A percentile compares a stretch with the other conserved stretches of the same genome.
Conservation (phyloP, 169 alveolate genomes). For the Ichthyophthirius multifiliis region DNA sequence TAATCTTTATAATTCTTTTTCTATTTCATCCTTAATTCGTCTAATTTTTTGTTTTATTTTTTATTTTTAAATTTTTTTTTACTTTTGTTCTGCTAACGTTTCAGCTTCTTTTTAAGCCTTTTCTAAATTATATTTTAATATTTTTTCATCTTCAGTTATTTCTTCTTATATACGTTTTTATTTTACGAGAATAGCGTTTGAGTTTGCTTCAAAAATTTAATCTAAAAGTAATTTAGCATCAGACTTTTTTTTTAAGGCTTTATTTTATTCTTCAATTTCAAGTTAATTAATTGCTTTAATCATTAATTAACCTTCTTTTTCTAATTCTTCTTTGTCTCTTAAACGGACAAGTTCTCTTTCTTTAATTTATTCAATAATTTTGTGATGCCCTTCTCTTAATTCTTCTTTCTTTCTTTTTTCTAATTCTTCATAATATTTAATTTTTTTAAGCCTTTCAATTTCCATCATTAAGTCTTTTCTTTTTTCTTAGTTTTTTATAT, state of each 20-base stretch:
- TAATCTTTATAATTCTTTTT: slow-evolving; percentile 63
- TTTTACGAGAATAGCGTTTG: slow-evolving; percentile 46
- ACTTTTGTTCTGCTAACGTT: slow-evolving; percentile 43
- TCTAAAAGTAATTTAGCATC: slow-evolving; percentile 38
- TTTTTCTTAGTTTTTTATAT: slow-evolving; percentile 56
- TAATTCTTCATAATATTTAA: slow-evolving; percentile 56
- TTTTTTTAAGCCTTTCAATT: slow-evolving; percentile 68
- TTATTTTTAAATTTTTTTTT: not conserved
- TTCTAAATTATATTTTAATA: slow-evolving; percentile 50
- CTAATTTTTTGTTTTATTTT: not conserved
- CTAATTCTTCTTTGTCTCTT: slow-evolving; percentile 51
- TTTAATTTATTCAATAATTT: slow-evolving; percentile 62
- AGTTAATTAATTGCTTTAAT: slow-evolving; percentile 47
- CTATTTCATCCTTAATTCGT: slow-evolving; percentile 58
- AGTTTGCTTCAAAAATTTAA: slow-evolving; percentile 48
- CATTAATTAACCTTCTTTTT: slow-evolving; percentile 55
- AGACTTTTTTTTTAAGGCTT: slow-evolving; percentile 32
- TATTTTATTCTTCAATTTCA: slow-evolving; percentile 33
- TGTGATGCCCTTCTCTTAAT: slow-evolving; percentile 46
- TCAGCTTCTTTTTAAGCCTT: slow-evolving; percentile 52
- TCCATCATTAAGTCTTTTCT: slow-evolving; percentile 73
- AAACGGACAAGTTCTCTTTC: slow-evolving; percentile 53
- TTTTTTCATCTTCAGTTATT: slow-evolving; percentile 51
- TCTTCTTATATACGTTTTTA: slow-evolving; percentile 53
- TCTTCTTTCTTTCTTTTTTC: slow-evolving; percentile 53